Evolutionary conservation across 2,329 filamentous ascomycete genomes (phyloP), one percentile per base, ranked within the genome.

Genomic region (Sporothrix schenckii): DNA sequence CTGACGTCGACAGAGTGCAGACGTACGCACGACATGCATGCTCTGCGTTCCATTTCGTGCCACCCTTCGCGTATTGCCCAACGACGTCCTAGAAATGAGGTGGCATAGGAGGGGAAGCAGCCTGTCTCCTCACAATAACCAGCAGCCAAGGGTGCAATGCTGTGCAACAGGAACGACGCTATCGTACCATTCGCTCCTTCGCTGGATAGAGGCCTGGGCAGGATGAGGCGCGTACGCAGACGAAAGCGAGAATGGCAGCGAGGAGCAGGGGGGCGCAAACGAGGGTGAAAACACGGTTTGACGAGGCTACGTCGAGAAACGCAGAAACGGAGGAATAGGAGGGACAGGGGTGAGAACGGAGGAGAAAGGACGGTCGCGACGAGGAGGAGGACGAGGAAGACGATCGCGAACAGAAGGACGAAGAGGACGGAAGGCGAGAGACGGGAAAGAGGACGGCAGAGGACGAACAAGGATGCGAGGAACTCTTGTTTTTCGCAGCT

Each of bases 401-500:
- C 70, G 76, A 74, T 75, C 75, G 68, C 65, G 71, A 69, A 63
- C 67, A 44, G 27, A 69, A 44, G 27, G 58, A 68, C 27, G 72
- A 73, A 27, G 69, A 73, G 50, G 72, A 74, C 70, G 76, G 76
- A 76, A 74, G 41, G 65, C 54, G 66, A 58, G 27, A 39, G 30
- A 34, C 41, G 41, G 41, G 21, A 52, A 34, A 6, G 30, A 34
- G 4, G 34, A 34, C 44, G 74, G 74, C 73, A 75, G 75, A 74
- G 75, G 75, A 75, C 73, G 76, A 80, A 77, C 77, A 76, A 50
- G 78, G 76, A 78, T 75, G 76, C 72, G 77, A 77, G 77, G 27
- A 3, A 16, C 19, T 58, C 27, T 54, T 50, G 53, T 53, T 16
- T 44, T 44, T 44, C 14, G 65, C 54, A 41, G 11, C 24, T 47